Base-by-base conservation (phyloP, 1,139 yeast genomes). In the Saccharomyces hybrid region DNA sequence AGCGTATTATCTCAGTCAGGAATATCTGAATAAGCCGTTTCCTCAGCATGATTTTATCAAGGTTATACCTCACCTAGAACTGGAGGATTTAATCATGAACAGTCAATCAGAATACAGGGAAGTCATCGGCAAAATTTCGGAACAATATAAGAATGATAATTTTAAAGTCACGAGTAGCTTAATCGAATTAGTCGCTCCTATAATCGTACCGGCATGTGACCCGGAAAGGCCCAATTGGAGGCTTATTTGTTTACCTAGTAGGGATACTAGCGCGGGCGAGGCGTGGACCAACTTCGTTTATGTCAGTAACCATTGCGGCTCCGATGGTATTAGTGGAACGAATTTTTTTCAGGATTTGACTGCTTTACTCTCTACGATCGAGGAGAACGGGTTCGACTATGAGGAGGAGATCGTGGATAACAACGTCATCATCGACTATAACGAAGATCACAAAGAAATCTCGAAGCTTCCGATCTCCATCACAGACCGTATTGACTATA, bases 161-260 rank as follows among this genome's bases (percentile, higher is more conserved):
- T 58, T 48, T 48, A 52, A 51, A 28, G 57, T 57, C 32, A 55
- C 60, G 0, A 55, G 49, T 38, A 46, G 51, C 26, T 28, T 62
- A 28, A 47, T 59, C 32, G 62, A 63, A 47, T 29, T 59, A 27
- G 26, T 61, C 1, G 54, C 59, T 6, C 42, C 51, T 8, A 51
- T 64, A 9, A 47, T 52, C 6, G 58, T 65, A 14, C 61, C 64
- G 1, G 51, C 57, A 9, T 56, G 57, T 46, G 59, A 59, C 31
- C 58, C 54, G 16, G 27, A 47, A 5, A 62, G 52, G 34, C 67
- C 65, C 9, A 60, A 62, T 49, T 65, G 67, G 67, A 56, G 69
- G 47, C 27, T 65, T 16, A 23, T 62, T 20, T 55, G 57, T 31
- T 48, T 64, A 31, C 62, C 62, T 6, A 46, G 48, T 20, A 49